Conservation (phyloP, 2,329 filamentous ascomycete genomes). For the Hysterium pulicare region DNA sequence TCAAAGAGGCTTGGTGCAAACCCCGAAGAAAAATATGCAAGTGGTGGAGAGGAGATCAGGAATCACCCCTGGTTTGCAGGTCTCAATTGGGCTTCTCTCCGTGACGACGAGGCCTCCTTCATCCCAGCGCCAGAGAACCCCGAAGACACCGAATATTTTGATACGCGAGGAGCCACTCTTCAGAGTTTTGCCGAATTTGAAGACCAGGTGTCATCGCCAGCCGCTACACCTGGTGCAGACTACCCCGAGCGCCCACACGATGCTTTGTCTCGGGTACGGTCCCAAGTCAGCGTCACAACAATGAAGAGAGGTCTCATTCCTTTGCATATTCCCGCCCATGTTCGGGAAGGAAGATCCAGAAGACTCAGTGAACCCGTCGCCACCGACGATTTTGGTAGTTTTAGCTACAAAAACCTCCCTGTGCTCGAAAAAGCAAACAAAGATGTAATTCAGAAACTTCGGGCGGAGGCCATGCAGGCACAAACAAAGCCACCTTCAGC, state of each 20-base stretch:
- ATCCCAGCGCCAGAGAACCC: slow-evolving; percentile 89
- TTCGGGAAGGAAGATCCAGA: slow-evolving; percentile 83
- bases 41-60: slow-evolving; percentile 87
- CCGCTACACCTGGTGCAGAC: slow-evolving; percentile 65
- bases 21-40: slow-evolving; percentile 73
- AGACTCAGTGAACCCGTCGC: slow-evolving; percentile 86
- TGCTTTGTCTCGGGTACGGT: slow-evolving; percentile 82
- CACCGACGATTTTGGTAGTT: slow-evolving; percentile 91
- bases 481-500: slow-evolving; percentile 51
- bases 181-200: slow-evolving; percentile 93
- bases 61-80: slow-evolving; percentile 84
- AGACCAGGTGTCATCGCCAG: slow-evolving; percentile 76
- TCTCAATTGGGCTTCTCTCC: slow-evolving; percentile 81
- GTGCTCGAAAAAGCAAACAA: slow-evolving; percentile 98
- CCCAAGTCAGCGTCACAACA: slow-evolving; percentile 74
- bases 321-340: slow-evolving; percentile 91
- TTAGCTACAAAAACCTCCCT: slow-evolving; percentile 94
- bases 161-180: slow-evolving; percentile 83
- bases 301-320: slow-evolving; percentile 93
- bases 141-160: slow-evolving; percentile 98
- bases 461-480: slow-evolving; percentile 80
- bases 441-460: slow-evolving; percentile 93
- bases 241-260: slow-evolving; percentile 91
- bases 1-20: slow-evolving; percentile 81
- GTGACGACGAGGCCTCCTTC: slow-evolving; percentile 96